phyloP scores from a whole-genome alignment of 257 asterid genomes.

The Solanum pinnatisectum region DNA sequence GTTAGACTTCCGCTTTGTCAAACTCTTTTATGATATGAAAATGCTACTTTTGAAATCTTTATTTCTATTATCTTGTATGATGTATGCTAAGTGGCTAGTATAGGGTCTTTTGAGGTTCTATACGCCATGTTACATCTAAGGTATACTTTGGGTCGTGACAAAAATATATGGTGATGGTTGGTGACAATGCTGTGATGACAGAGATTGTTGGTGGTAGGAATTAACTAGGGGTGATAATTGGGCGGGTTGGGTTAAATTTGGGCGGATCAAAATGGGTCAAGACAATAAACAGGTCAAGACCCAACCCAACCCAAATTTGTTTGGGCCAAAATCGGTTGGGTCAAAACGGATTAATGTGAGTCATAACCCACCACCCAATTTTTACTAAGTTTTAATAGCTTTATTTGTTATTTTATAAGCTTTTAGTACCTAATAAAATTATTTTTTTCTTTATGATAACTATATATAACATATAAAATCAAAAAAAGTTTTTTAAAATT shows the following conservation, averaged over 20 bases:
- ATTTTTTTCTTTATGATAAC: too few species aligned
- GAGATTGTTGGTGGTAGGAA: not conserved
- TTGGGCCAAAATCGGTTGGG: not conserved
- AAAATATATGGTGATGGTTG: not conserved
- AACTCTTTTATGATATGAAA: too few species aligned
- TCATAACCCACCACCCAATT: not conserved
- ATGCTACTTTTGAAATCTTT: too few species aligned
- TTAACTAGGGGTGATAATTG: not conserved
- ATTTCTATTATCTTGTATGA: too few species aligned
- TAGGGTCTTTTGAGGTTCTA: too few species aligned
- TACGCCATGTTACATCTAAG: too few species aligned
- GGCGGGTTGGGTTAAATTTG: not conserved
- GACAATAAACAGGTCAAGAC: not conserved
- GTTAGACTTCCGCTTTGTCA: too few species aligned
- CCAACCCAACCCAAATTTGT: not conserved
- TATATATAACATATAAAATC: not conserved
- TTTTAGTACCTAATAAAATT: not conserved
- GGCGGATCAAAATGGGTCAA: not conserved
- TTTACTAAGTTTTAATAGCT: too few species aligned
- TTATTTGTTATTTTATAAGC: too few species aligned
- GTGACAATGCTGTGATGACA: not conserved
- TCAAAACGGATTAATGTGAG: not conserved
- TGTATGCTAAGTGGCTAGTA: too few species aligned
- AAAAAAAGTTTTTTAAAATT: not conserved
- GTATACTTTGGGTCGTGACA: too few species aligned